Base-by-base conservation (phyloP, 2,329 filamentous ascomycete species). In the Teratosphaeria epicoccoides region DNA sequence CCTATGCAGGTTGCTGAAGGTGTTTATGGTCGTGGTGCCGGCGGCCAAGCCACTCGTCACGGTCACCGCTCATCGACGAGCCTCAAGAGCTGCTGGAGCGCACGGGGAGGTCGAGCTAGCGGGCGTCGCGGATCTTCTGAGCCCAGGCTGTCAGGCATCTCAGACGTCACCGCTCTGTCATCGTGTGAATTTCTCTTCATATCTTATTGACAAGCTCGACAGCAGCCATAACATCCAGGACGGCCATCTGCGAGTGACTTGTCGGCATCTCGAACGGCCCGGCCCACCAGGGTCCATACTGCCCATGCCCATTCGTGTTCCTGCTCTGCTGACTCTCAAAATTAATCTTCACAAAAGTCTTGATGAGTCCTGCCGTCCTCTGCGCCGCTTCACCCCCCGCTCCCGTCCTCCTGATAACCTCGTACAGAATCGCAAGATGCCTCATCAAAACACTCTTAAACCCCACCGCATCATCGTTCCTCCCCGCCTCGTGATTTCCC, bases 201-300 rank as follows among this genome's bases (percentile, higher is more conserved):
- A 23, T 14, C 28, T 45, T 20, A 49, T 57, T 59, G 24, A 63
- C 58, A 33, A 62, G 47, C 52, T 52, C 56, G 14, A 57, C 57
- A 24, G 57, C 58, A 23, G 62, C 62, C 61, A 64, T 62, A n/a
- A 63, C 56, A 57, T 65, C 61, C 24, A 65, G 24, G 33, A 59
- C 58, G 24, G 62, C 59, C 59, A 64, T 58, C 45, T 65, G 61
- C 25, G 53, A 56, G 40, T 65, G 62, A 46, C 56, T 58, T 1
- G 62, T 65, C 9, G 59, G 58, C 40, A 45, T 50, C 26, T 62
- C 62, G 33, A 59, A 60, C 11, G 62, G 62, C 1, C 62, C 62
- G 29, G 54, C 51, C 62, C 62, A 65, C 62, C 62, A 65, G 11
- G 62, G 62, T 10, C 62, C 62, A 54, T 65, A 65, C 51, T 62